These are phyloP conservation scores for Suillus paluster DNA, from an alignment of 768 basidiomycete genomes.

Conservation along the genomic window DNA sequence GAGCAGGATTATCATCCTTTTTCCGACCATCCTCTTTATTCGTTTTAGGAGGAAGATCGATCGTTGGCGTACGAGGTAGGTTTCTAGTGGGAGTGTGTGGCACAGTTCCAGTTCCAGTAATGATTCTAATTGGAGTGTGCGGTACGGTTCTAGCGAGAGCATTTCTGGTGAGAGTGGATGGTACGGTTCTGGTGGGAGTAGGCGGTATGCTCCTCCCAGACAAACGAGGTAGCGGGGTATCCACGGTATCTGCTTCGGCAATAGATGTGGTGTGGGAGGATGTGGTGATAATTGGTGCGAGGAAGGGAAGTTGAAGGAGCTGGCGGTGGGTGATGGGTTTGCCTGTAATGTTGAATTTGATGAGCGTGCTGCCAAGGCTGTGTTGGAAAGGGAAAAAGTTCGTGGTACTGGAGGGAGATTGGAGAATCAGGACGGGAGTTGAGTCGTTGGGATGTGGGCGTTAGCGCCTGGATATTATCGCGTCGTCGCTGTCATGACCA, in stretches of 20 bases:
- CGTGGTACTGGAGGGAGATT: constrained; percentile 31
- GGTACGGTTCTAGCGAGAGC: too few species aligned
- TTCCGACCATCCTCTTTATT: background rate
- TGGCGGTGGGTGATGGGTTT: background rate
- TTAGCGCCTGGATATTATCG: constrained; percentile 22
- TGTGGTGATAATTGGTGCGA: background rate
- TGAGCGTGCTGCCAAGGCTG: background rate
- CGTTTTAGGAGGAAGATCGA: background rate
- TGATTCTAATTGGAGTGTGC: too few species aligned
- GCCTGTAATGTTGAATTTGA: background rate
- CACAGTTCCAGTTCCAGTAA: too few species aligned
- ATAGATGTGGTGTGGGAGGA: background rate
- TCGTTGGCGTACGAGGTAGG: background rate
- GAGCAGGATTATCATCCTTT: constrained; percentile 4
- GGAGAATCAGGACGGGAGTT: constrained; percentile 22
- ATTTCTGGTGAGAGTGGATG: too few species aligned
- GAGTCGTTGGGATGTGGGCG: too few species aligned
- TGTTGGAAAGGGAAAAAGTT: constrained; percentile 25
- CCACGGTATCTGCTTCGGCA: background rate
- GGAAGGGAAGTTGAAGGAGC: background rate
- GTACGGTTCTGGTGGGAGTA: too few species aligned
- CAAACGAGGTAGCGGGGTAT: too few species aligned
- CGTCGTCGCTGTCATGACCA: constrained; percentile 21
- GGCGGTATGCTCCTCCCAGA: too few species aligned
- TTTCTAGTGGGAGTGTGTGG: background rate